phyloP scores from a whole-genome alignment of 371 early-diverging fungal species.

The Mortierella sp. region DNA sequence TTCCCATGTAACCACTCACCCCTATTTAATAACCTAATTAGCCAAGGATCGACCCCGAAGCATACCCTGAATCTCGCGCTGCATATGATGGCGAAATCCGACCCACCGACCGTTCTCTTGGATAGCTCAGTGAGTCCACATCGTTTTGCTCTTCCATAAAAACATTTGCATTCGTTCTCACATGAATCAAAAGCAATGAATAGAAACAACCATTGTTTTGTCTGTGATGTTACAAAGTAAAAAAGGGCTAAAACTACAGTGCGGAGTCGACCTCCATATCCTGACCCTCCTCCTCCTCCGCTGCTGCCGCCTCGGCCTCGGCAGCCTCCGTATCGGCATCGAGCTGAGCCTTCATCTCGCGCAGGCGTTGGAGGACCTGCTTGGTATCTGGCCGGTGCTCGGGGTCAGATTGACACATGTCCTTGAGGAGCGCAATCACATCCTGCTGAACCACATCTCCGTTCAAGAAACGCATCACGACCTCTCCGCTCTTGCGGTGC shows the following conservation, averaged over 20 bases:
- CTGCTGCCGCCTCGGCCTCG: background rate
- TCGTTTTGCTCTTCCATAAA: slow-evolving; percentile 33
- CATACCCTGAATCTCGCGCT: slow-evolving; percentile 54
- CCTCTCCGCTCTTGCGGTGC: slow-evolving; percentile 42
- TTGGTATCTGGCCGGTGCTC: slow-evolving; percentile 55
- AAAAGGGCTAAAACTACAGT: background rate
- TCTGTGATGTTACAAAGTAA: background rate
- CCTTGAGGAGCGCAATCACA: slow-evolving; percentile 52
- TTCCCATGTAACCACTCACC: background rate
- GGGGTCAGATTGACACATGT: slow-evolving; percentile 53
- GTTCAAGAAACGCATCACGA: slow-evolving; percentile 59
- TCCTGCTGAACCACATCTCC: slow-evolving; percentile 56
- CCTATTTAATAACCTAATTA: background rate
- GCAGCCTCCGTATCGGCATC: slow-evolving; percentile 1
- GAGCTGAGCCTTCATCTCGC: slow-evolving; percentile 25
- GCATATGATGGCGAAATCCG: slow-evolving; percentile 56
- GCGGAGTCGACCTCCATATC: slow-evolving; percentile 12
- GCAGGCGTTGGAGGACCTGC: slow-evolving; percentile 30
- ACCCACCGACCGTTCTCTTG: slow-evolving; percentile 43
- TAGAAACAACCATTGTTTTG: background rate
- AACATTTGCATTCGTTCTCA: background rate
- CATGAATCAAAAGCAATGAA: background rate
- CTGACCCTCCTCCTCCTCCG: background rate
- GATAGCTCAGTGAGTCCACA: slow-evolving; percentile 50
- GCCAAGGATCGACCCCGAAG: slow-evolving; percentile 54